These are phyloP conservation scores for Ambrosia artemisiifolia DNA, from an alignment of 129 eudicot genomes.

Conservation along the genomic window DNA sequence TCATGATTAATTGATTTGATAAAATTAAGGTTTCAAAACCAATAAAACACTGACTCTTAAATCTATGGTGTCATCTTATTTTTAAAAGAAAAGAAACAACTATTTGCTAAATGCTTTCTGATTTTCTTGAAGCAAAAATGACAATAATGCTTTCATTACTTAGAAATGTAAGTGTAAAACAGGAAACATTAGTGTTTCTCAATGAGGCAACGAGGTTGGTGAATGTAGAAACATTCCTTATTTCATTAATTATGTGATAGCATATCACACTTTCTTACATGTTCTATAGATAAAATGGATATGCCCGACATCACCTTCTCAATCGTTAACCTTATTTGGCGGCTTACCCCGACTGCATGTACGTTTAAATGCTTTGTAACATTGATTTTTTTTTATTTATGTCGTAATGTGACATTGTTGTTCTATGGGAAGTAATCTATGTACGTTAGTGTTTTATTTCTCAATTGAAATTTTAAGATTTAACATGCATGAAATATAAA, in stretches of 20 bases:
- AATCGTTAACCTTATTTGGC: conserved; percentile 76
- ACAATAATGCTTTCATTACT: not conserved
- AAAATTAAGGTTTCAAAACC: not conserved
- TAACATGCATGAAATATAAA: conserved; percentile 9
- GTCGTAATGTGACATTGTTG: not conserved
- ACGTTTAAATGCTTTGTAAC: conserved; percentile 30
- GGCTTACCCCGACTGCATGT: conserved; percentile 96
- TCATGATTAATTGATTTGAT: not conserved
- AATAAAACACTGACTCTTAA: not conserved
- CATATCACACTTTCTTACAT: conserved; percentile 7
- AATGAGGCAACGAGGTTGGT: conserved; percentile 2
- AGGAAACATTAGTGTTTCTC: conserved; percentile 11
- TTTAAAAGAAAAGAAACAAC: not conserved
- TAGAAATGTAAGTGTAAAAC: not conserved
- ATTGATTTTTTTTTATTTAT: not conserved
- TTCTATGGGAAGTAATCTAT: not conserved
- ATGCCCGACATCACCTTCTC: conserved; percentile 95
- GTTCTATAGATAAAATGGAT: conserved; percentile 86
- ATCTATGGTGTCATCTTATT: not conserved
- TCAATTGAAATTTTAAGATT: not conserved
- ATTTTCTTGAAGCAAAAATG: conserved; percentile 10
- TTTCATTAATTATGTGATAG: not conserved
- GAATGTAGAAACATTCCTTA: not conserved
- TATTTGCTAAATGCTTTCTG: not conserved
- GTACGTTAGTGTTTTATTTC: not conserved